phyloP scores from a whole-genome alignment of 495 filamentous ascomycete species.

The Daldinia grandis region DNA sequence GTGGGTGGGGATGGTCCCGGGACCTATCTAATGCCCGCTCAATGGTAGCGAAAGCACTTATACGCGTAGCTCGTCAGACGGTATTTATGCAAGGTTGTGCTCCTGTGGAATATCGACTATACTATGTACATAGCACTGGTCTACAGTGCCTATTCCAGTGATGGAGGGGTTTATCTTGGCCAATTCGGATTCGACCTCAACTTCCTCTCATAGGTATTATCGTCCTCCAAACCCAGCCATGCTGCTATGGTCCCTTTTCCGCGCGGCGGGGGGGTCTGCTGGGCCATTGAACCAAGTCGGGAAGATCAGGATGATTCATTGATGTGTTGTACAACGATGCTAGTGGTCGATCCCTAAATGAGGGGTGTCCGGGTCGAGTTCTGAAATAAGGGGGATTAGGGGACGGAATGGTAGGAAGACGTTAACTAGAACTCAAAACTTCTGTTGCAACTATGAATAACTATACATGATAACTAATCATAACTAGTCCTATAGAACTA shows the following conservation, averaged over 20 bases:
- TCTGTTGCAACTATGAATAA: neutral
- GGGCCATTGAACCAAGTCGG: constrained; percentile 37
- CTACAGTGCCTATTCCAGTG: constrained; percentile 5
- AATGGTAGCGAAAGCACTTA: constrained; percentile 31
- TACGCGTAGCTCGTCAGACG: constrained; percentile 29
- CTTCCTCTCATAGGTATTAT: constrained; percentile 4
- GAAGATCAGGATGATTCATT: constrained; percentile 43
- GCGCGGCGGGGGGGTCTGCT: constrained; percentile 29
- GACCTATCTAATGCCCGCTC: constrained; percentile 21
- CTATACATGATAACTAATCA: neutral
- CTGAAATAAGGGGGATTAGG: constrained; percentile 4
- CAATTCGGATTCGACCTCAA: constrained; percentile 27
- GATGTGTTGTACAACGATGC: constrained; percentile 42
- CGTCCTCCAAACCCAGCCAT: constrained; percentile 13
- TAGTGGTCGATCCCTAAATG: constrained; percentile 40
- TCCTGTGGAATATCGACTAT: constrained; percentile 22
- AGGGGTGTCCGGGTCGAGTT: constrained; percentile 39
- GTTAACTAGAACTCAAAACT: neutral
- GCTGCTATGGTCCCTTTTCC: constrained; percentile 33
- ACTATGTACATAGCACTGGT: constrained; percentile 24
- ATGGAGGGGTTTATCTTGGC: constrained; percentile 26
- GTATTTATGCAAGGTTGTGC: constrained; percentile 30
- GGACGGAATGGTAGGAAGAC: constrained; percentile 15
- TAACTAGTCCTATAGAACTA: neutral
- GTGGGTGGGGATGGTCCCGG: constrained; percentile 13